These are phyloP conservation scores for Edaphochlamys debaryana DNA, from an alignment of 139 green algal genomes.

Conservation along the genomic window DNA sequence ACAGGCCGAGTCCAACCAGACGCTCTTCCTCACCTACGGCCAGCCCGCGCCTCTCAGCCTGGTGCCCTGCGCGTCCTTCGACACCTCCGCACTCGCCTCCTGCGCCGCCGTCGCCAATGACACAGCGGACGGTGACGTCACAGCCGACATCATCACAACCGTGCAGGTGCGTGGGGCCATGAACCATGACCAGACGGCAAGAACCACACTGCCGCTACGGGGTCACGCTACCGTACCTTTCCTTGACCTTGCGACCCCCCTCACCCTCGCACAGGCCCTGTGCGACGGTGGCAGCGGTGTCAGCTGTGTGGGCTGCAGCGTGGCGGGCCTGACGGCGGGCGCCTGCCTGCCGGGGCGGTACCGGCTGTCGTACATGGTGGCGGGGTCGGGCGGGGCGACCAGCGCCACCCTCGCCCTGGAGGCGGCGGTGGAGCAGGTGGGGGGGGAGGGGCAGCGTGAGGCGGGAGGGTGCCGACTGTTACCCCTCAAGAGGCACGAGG, in stretches of 20 bases:
- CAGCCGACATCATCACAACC: not conserved
- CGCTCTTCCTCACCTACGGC: constrained; percentile 2
- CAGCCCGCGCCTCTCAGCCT: constrained; percentile 5
- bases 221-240: too few relatives aligned
- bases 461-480: not conserved
- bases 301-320: constrained; percentile 3
- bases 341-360: constrained; percentile 17
- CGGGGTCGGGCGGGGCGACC: too few relatives aligned
- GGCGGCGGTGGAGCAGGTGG: constrained; percentile 8
- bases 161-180: not conserved
- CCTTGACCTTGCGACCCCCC: too few relatives aligned
- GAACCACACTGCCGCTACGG: too few relatives aligned
- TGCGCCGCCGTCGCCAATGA: not conserved
- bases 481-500: too few relatives aligned
- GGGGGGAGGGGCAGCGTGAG: too few relatives aligned
- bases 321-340: not conserved
- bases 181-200: too few relatives aligned
- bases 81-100: not conserved
- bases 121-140: not conserved
- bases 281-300: too few relatives aligned
- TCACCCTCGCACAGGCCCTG: too few relatives aligned
- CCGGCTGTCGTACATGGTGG: not conserved
- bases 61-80: constrained; percentile 1
- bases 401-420: not conserved
- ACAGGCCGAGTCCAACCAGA: constrained; percentile 20